Conservation (phyloP, 2,329 filamentous ascomycete species). For the Xylaria sp. region DNA sequence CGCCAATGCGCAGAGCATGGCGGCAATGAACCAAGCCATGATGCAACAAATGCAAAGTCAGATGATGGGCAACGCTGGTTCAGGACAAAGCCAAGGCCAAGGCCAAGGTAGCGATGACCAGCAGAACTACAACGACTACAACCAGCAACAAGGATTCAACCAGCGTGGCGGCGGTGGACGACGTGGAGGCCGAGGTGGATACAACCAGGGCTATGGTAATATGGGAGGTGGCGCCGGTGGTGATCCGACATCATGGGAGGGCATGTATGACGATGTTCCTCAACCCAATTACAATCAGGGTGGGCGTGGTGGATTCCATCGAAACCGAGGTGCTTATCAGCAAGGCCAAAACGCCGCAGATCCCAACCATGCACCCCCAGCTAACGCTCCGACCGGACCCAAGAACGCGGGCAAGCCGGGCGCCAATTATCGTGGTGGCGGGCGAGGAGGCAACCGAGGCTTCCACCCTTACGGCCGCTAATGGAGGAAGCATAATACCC, state of each 20-base stretch:
- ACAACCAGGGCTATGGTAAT: conserved; percentile 53
- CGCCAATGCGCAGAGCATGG: conserved; percentile 53
- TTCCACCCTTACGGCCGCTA: conserved; percentile 77
- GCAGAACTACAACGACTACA: conserved; percentile 45
- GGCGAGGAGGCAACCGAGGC: conserved; percentile 77
- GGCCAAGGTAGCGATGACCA: conserved; percentile 48
- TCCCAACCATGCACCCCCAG: conserved; percentile 71
- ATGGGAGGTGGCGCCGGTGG: conserved; percentile 60
- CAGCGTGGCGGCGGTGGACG: conserved; percentile 46
- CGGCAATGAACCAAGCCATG: conserved; percentile 62
- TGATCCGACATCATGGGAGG: conserved; percentile 90
- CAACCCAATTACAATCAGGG: conserved; percentile 73
- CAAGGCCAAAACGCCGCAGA: conserved; percentile 57
- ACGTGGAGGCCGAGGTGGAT: conserved; percentile 49
- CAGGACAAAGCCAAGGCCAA: conserved; percentile 53
- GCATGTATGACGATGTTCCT: conserved; percentile 97
- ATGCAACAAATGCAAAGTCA: conserved; percentile 65
- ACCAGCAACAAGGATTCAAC: conserved; percentile 46
- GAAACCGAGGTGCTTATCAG: conserved; percentile 51
- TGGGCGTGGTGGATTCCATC: conserved; percentile 55
- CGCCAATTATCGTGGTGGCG: conserved; percentile 92
- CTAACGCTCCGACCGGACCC: conserved; percentile 90
- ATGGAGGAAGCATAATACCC: conserved; percentile 13
- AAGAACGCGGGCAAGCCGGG: conserved; percentile 94
- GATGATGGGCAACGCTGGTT: conserved; percentile 49